phyloP scores from a whole-genome alignment of 192 early-diverging fungal genomes.

The Coemansia sp. region DNA sequence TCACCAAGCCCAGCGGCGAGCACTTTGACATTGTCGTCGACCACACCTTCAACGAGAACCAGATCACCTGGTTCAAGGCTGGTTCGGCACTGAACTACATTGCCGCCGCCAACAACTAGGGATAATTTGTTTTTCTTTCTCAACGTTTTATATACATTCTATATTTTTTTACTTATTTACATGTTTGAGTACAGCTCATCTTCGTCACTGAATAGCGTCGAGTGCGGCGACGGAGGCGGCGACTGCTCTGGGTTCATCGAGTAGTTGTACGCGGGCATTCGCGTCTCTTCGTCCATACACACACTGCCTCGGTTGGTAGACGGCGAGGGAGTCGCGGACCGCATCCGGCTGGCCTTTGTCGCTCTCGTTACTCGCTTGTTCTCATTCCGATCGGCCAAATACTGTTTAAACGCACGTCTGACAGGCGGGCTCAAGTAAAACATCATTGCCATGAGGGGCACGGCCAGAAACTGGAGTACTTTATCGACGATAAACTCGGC shows the following conservation, averaged over 20 bases:
- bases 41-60: conserved; percentile 99
- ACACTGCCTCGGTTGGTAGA: background rate
- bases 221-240: background rate
- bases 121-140: background rate
- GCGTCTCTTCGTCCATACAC: background rate
- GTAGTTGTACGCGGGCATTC: background rate
- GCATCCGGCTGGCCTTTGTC: background rate
- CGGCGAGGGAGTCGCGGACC: background rate
- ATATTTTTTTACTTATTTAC: background rate
- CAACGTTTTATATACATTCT: background rate
- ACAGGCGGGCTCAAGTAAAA: conserved; percentile 45
- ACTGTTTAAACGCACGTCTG: conserved; percentile 19
- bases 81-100: conserved; percentile 88
- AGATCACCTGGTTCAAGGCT: conserved; percentile 99
- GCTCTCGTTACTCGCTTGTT: background rate
- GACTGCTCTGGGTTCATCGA: background rate
- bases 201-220: conserved; percentile 1
- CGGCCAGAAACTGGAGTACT: conserved; percentile 38
- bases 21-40: conserved; percentile 81
- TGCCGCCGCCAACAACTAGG: background rate
- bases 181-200: background rate
- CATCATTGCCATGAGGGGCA: conserved; percentile 28
- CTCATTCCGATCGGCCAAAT: conserved; percentile 12
- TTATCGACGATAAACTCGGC: conserved; percentile 20
- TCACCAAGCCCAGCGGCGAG: conserved; percentile 81